A percentile compares a stretch with the other conserved stretches of the same genome.
phyloP scores from a whole-genome alignment of 2,329 filamentous ascomycete genomes.

The Aureobasidium sp. region DNA sequence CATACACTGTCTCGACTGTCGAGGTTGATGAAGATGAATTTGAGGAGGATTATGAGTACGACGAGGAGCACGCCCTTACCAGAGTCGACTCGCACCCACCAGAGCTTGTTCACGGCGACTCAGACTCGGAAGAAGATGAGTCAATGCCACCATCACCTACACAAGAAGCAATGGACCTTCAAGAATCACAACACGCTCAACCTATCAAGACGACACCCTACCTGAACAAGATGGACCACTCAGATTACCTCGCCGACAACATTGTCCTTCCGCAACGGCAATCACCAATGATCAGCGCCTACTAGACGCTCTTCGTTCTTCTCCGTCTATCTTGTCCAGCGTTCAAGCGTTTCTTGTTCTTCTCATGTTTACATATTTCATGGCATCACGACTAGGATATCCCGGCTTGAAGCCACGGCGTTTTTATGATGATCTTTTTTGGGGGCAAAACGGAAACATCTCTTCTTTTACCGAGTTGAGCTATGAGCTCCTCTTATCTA shows the following conservation, averaged over 20 bases:
- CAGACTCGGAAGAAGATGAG: slow-evolving; percentile 40
- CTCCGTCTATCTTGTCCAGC: slow-evolving; percentile 12
- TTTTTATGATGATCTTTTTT: slow-evolving; percentile 3
- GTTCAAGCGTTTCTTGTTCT: slow-evolving; percentile 9
- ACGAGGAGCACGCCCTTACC: slow-evolving; percentile 40
- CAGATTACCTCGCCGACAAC: slow-evolving; percentile 5
- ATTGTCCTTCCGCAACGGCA: slow-evolving; percentile 8
- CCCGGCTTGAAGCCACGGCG: slow-evolving; percentile 13
- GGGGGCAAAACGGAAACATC: background rate
- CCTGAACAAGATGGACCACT: slow-evolving; percentile 8
- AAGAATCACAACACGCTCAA: slow-evolving; percentile 31
- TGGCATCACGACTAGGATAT: slow-evolving; percentile 15
- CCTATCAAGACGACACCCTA: slow-evolving; percentile 29
- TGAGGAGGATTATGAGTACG: slow-evolving; percentile 42
- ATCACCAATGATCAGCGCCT: slow-evolving; percentile 15
- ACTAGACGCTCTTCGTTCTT: slow-evolving; percentile 9
- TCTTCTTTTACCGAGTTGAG: slow-evolving; percentile 10
- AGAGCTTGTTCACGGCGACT: slow-evolving; percentile 42
- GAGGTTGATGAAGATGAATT: slow-evolving; percentile 36
- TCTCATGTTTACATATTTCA: background rate
- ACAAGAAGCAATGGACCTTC: slow-evolving; percentile 38
- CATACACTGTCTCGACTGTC: slow-evolving; percentile 37
- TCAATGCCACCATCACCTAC: slow-evolving; percentile 42
- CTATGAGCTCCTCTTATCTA: slow-evolving; percentile 3
- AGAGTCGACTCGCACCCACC: slow-evolving; percentile 40